Evolutionary conservation across 2,329 filamentous ascomycete genomes (phyloP).

Genomic region (Paecilomyces niveus): DNA sequence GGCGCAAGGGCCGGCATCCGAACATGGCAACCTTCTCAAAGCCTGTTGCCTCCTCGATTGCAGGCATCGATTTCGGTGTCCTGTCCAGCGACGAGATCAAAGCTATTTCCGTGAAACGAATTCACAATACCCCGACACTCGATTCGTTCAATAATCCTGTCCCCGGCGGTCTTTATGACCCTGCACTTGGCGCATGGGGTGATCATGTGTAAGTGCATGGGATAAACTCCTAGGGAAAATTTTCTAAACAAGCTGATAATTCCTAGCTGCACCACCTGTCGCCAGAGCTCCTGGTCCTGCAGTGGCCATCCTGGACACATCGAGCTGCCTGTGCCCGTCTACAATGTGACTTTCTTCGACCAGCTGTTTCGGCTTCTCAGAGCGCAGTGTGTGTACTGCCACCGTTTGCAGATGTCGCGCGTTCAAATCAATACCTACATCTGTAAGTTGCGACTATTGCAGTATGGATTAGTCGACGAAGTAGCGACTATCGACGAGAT

Average conservation of each 20-base stretch:
- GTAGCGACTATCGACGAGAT: conserved; percentile 52
- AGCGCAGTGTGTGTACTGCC: conserved; percentile 85
- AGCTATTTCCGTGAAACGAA: conserved; percentile 83
- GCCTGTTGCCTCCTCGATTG: conserved; percentile 74
- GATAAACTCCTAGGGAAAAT: conserved; percentile 1
- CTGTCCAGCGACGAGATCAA: conserved; percentile 77
- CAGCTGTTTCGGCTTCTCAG: conserved; percentile 79
- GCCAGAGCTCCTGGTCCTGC: conserved; percentile 71
- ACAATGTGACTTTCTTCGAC: conserved; percentile 95
- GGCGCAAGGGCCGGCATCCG: conserved; percentile 26
- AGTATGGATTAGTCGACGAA: conserved; percentile 73
- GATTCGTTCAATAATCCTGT: conserved; percentile 85
- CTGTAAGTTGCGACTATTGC: conserved; percentile 79
- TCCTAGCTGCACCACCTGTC: conserved; percentile 84
- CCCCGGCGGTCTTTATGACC: conserved; percentile 85
- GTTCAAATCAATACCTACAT: conserved; percentile 69
- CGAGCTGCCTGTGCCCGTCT: conserved; percentile 85
- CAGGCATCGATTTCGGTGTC: conserved; percentile 83
- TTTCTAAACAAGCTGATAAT: neutral
- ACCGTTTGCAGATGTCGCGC: conserved; percentile 72
- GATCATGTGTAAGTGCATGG: conserved; percentile 62
- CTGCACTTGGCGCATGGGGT: conserved; percentile 81
- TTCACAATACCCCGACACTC: conserved; percentile 90
- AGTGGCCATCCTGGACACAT: conserved; percentile 94
- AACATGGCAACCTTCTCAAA: conserved; percentile 51